phyloP scores from a whole-genome alignment of 164 flowering plant species.

The Vitis amurensis region DNA sequence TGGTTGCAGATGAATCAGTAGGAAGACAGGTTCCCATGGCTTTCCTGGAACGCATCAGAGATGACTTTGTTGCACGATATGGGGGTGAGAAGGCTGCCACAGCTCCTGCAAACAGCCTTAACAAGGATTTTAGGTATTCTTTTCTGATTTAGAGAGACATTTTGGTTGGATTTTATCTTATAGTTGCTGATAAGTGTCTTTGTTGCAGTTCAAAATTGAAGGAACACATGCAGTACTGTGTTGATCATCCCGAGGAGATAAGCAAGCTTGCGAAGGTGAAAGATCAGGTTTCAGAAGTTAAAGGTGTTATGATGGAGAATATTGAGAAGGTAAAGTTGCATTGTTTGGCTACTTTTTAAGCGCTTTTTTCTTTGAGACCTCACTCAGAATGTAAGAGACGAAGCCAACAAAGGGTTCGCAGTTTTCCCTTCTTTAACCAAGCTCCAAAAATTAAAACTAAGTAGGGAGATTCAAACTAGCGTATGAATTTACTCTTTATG shows the following conservation, averaged over 20 bases:
- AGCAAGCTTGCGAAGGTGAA: slow-evolving; percentile 48
- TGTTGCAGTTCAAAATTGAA: slow-evolving; percentile 33
- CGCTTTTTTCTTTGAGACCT: not conserved
- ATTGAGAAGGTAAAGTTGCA: slow-evolving; percentile 35
- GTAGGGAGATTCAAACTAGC: too few relatives aligned
- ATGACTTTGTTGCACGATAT: slow-evolving; percentile 36
- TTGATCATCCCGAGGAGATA: slow-evolving; percentile 44
- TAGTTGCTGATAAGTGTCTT: not conserved
- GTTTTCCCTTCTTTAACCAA: not conserved
- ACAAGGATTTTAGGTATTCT: slow-evolving; percentile 42
- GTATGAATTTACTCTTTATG: too few relatives aligned
- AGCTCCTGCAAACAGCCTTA: slow-evolving; percentile 37
- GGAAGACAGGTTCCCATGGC: slow-evolving; percentile 40
- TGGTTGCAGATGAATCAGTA: slow-evolving; percentile 30
- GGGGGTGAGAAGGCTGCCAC: slow-evolving; percentile 39
- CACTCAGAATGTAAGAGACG: not conserved
- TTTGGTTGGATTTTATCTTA: not conserved
- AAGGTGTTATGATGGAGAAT: slow-evolving; percentile 50
- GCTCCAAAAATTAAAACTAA: not conserved
- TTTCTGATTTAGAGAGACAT: not conserved
- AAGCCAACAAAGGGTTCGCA: not conserved
- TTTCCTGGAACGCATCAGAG: slow-evolving; percentile 38
- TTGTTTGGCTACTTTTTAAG: not conserved
- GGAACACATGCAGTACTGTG: slow-evolving; percentile 46
- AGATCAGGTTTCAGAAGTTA: slow-evolving; percentile 46